Evolutionary conservation across 1,284 basidiomycete genomes (phyloP).

Genomic region (Puccinia hordei): DNA sequence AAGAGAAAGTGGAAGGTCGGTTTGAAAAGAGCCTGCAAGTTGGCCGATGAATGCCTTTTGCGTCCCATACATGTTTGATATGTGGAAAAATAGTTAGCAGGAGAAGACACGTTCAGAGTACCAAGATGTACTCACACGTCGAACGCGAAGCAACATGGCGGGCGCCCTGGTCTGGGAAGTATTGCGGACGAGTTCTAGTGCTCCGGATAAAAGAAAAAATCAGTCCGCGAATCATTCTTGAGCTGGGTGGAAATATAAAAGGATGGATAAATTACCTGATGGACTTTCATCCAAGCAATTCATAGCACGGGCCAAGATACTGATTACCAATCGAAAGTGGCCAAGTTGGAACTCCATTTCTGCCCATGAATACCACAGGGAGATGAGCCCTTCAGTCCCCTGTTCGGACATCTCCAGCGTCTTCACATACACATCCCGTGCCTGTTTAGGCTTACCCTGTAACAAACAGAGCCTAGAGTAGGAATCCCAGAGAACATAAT

Average conservation of each 20-base stretch:
- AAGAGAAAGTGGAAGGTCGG: slow-evolving; percentile 22
- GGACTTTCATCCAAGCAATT: slow-evolving; percentile 40
- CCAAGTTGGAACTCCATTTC: slow-evolving; percentile 81
- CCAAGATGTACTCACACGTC: slow-evolving; percentile 43
- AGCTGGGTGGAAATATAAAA: background rate
- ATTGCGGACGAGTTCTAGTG: slow-evolving; percentile 35
- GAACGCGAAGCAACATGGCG: slow-evolving; percentile 52
- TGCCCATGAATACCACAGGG: slow-evolving; percentile 82
- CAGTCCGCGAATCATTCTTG: background rate
- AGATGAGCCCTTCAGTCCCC: slow-evolving; percentile 53
- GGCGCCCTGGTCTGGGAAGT: slow-evolving; percentile 32
- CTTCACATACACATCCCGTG: slow-evolving; percentile 75
- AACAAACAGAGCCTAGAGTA: slow-evolving; percentile 79
- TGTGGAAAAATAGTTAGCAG: background rate
- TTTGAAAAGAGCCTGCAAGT: slow-evolving; percentile 31
- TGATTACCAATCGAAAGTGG: slow-evolving; percentile 60
- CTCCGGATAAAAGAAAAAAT: background rate
- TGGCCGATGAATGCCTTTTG: slow-evolving; percentile 35
- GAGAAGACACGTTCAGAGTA: background rate
- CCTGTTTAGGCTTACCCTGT: slow-evolving; percentile 71
- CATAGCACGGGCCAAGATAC: slow-evolving; percentile 38
- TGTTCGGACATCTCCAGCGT: slow-evolving; percentile 52
- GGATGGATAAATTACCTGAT: slow-evolving; percentile 20
- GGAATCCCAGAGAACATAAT: slow-evolving; percentile 73
- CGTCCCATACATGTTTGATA: background rate